phyloP scores from a whole-genome alignment of 169 alveolate species.

The Plasmodium gallinaceum region DNA sequence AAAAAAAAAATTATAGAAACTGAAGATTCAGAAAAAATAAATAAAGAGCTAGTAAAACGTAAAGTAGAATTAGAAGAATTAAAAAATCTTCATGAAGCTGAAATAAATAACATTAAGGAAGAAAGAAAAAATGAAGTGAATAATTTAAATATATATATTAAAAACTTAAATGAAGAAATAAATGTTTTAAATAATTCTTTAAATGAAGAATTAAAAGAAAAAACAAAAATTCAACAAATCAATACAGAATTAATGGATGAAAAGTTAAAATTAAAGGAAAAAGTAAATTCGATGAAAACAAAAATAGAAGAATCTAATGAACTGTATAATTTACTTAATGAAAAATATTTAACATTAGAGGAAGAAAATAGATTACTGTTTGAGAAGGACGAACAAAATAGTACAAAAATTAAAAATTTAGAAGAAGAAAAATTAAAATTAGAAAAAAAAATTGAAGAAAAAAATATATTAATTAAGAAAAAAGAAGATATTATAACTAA shows the following conservation, averaged over 20 bases:
- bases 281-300: constrained; percentile 20
- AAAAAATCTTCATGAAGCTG: background rate
- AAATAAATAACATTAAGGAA: constrained; percentile 2
- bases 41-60: constrained; percentile 7
- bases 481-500: constrained; percentile 48
- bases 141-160: constrained; percentile 7
- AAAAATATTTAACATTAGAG: constrained; percentile 29
- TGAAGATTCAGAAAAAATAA: constrained; percentile 6
- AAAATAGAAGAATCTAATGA: constrained; percentile 33
- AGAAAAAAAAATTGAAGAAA: constrained; percentile 56
- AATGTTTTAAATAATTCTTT: background rate
- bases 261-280: constrained; percentile 23
- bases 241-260: constrained; percentile 7
- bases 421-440: constrained; percentile 31
- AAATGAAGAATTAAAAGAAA: constrained; percentile 22
- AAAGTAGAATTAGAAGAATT: constrained; percentile 4
- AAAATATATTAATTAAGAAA: constrained; percentile 24
- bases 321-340: constrained; percentile 25
- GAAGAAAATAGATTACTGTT: constrained; percentile 43
- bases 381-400: constrained; percentile 33
- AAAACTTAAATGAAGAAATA: constrained; percentile 38
- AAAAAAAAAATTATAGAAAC: background rate
- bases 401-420: constrained; percentile 1
- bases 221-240: constrained; percentile 18
- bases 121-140: constrained; percentile 14